Evolutionary conservation across 495 filamentous ascomycete species (phyloP).

Genomic region (Hypoxylon intermedium): DNA sequence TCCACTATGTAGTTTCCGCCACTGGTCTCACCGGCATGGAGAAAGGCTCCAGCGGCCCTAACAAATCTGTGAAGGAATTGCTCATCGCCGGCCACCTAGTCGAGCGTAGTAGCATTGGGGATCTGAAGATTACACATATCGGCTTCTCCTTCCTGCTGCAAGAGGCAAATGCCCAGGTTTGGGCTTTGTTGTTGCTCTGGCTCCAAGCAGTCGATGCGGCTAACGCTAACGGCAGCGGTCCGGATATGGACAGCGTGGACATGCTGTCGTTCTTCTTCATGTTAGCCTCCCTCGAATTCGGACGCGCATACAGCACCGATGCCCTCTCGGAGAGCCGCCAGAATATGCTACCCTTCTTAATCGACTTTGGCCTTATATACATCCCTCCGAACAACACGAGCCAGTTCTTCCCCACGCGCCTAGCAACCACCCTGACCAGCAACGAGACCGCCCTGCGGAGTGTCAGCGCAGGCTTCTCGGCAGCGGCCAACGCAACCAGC

Average conservation of each 20-base stretch:
- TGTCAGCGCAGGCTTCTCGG: constrained; percentile 61
- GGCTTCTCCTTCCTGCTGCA: constrained; percentile 95
- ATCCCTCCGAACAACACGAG: constrained; percentile 58
- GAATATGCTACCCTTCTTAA: constrained; percentile 83
- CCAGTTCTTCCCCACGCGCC: constrained; percentile 92
- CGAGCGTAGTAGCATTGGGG: constrained; percentile 61
- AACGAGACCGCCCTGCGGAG: constrained; percentile 78
- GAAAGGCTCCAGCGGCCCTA: constrained; percentile 58
- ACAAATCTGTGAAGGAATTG: constrained; percentile 80
- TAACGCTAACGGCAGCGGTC: constrained; percentile 45
- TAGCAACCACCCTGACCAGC: constrained; percentile 88
- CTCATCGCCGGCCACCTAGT: constrained; percentile 83
- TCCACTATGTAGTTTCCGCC: constrained; percentile 87
- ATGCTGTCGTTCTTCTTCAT: constrained; percentile 95
- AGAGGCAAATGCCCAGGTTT: constrained; percentile 94
- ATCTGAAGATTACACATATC: constrained; percentile 78
- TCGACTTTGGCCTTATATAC: constrained; percentile 92
- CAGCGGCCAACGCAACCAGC: constrained; percentile 50
- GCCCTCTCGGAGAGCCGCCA: constrained; percentile 79
- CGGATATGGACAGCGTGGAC: constrained; percentile 86
- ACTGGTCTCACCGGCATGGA: constrained; percentile 50
- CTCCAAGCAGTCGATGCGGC: constrained; percentile 76
- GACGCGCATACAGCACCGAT: constrained; percentile 82
- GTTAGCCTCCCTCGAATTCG: constrained; percentile 90
- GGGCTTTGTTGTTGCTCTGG: constrained; percentile 92